Evolutionary conservation across 148 eudicot species (phyloP).

Genomic region (Camellia sinensis): DNA sequence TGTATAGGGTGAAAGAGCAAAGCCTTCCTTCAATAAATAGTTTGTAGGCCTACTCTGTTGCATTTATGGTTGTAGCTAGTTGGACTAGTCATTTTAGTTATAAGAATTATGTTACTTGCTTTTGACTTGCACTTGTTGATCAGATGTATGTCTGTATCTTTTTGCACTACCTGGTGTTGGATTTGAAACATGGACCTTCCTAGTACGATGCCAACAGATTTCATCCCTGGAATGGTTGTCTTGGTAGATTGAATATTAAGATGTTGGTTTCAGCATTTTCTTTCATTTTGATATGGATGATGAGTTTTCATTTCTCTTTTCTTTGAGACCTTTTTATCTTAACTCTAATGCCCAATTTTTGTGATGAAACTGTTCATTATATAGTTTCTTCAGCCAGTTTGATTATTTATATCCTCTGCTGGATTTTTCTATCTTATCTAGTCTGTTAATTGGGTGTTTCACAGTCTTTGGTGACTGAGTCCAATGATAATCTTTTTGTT

Average conservation of each 20-base stretch:
- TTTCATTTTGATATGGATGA: not conserved
- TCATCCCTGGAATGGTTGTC: not conserved
- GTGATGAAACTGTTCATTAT: not conserved
- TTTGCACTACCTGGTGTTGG: not conserved
- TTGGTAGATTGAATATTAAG: not conserved
- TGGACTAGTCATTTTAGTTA: too few species aligned
- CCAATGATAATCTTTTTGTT: not conserved
- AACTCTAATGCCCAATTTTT: not conserved
- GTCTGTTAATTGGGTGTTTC: not conserved
- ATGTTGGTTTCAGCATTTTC: not conserved
- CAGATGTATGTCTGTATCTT: not conserved
- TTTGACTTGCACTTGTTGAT: not conserved
- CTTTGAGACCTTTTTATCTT: not conserved
- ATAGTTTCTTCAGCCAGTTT: not conserved
- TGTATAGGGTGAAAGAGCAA: too few species aligned
- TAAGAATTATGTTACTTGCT: not conserved
- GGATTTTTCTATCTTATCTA: not conserved
- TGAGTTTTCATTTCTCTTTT: not conserved
- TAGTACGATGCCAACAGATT: not conserved
- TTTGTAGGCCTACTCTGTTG: not conserved
- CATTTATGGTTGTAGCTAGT: too few species aligned
- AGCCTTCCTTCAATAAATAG: too few species aligned
- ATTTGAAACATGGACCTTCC: not conserved
- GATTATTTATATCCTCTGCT: not conserved
- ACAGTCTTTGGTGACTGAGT: too few species aligned